phyloP scores from a whole-genome alignment of 2,329 filamentous ascomycete species.

The Xylariaceae sp. region DNA sequence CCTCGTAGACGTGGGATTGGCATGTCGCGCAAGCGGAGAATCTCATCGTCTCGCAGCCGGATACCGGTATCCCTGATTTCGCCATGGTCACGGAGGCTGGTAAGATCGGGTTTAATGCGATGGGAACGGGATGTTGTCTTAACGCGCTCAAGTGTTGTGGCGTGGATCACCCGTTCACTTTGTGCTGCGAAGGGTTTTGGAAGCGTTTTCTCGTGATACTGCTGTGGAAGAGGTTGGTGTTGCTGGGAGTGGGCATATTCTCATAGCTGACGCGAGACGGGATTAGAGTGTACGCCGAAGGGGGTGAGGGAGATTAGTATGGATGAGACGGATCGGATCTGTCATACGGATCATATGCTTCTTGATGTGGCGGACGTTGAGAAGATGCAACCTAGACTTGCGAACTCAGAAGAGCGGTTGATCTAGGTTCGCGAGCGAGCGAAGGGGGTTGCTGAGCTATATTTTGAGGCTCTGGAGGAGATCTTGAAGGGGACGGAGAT shows the following conservation, averaged over 20 bases:
- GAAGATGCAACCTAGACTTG: constrained; percentile 29
- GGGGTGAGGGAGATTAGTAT: constrained; percentile 29
- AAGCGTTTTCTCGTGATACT: constrained; percentile 42
- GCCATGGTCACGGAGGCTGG: constrained; percentile 55
- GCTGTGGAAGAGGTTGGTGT: constrained; percentile 36
- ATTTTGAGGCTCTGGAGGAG: constrained; percentile 18
- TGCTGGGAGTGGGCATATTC: constrained; percentile 46
- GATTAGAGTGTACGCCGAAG: constrained; percentile 40
- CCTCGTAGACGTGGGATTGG: constrained; percentile 58
- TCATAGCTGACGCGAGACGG: constrained; percentile 42
- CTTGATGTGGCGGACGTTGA: constrained; percentile 30
- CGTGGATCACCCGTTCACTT: constrained; percentile 56
- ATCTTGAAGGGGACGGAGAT: constrained; percentile 30
- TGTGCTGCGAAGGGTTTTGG: constrained; percentile 50
- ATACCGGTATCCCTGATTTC: constrained; percentile 40
- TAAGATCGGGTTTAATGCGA: constrained; percentile 59
- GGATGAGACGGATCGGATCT: constrained; percentile 32
- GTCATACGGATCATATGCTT: constrained; percentile 43
- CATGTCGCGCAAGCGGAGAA: constrained; percentile 44
- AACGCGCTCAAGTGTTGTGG: constrained; percentile 58
- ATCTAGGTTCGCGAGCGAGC: constrained; percentile 27
- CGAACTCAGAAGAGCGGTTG: constrained; percentile 28
- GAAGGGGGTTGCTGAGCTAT: constrained; percentile 10
- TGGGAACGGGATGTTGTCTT: constrained; percentile 53
- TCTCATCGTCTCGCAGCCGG: constrained; percentile 40